Evolutionary conservation across 495 filamentous ascomycete species (phyloP).

Genomic region (Aspergillus cristatus): DNA sequence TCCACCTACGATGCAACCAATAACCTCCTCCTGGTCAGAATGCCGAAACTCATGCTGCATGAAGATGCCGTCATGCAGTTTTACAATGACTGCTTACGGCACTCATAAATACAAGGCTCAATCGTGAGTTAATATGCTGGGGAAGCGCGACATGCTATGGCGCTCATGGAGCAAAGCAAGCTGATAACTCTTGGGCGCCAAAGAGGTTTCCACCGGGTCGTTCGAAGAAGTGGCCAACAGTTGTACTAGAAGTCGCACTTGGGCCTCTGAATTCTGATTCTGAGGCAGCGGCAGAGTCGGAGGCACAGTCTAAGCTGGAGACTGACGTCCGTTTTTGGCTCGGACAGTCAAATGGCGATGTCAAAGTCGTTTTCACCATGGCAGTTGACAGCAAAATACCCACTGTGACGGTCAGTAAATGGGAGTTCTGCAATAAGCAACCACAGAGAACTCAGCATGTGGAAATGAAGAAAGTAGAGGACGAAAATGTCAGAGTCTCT

Average conservation of each 20-base stretch:
- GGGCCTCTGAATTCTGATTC: too few species aligned
- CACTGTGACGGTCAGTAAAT: slow-evolving; percentile 1
- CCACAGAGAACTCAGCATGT: slow-evolving; percentile 1
- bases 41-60: neutral
- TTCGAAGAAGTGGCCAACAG: slow-evolving; percentile 6
- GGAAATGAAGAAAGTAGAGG: slow-evolving; percentile 2
- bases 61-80: slow-evolving; percentile 1
- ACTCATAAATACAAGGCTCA: neutral
- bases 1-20: slow-evolving; percentile 1
- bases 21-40: slow-evolving; percentile 1
- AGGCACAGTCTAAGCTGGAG: slow-evolving; percentile 4
- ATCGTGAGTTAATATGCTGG: neutral
- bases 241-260: slow-evolving; percentile 7
- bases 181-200: slow-evolving; percentile 8
- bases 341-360: slow-evolving; percentile 1
- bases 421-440: slow-evolving; percentile 2
- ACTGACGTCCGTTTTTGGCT: slow-evolving; percentile 3
- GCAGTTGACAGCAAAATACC: slow-evolving; percentile 1
- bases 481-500: neutral
- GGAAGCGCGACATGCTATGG: neutral
- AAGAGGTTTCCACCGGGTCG: slow-evolving; percentile 4
- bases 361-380: slow-evolving; percentile 4
- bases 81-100: neutral
- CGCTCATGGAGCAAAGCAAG: neutral
- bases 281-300: too few species aligned